Evolutionary conservation across 106 monocot genomes (phyloP).

Genomic region (Acanthochlamys bracteata): DNA sequence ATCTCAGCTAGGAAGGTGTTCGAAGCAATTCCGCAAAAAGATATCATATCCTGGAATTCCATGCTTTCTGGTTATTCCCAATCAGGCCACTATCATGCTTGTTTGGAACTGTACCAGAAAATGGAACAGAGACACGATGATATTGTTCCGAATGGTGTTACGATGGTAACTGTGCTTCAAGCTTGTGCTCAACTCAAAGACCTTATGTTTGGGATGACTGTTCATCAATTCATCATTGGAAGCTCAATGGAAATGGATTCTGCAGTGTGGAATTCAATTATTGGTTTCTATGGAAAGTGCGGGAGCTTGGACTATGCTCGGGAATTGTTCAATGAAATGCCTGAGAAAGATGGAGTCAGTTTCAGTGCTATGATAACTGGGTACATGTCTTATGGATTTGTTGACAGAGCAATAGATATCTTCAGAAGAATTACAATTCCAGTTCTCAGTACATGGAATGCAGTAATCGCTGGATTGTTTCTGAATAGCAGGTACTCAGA

Average conservation of each 20-base stretch:
- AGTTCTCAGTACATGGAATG: slow-evolving; percentile 33
- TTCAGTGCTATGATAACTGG: slow-evolving; percentile 35
- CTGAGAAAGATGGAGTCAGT: slow-evolving; percentile 26
- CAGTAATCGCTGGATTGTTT: slow-evolving; percentile 25
- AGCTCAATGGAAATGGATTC: slow-evolving; percentile 17
- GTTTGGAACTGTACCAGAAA: slow-evolving; percentile 20
- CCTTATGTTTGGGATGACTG: slow-evolving; percentile 18
- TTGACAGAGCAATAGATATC: slow-evolving; percentile 20
- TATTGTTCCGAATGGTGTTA: slow-evolving; percentile 25
- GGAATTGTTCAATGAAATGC: slow-evolving; percentile 22
- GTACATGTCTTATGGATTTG: slow-evolving; percentile 40
- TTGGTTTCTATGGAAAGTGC: slow-evolving; percentile 34
- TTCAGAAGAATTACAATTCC: slow-evolving; percentile 13
- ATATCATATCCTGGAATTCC: slow-evolving; percentile 45
- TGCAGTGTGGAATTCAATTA: slow-evolving; percentile 26
- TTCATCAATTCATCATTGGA: slow-evolving; percentile 21
- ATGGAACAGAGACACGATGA: slow-evolving; percentile 10
- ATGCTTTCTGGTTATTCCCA: slow-evolving; percentile 29
- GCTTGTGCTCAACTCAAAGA: slow-evolving; percentile 34
- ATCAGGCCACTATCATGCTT: slow-evolving; percentile 16
- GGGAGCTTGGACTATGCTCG: slow-evolving; percentile 34
- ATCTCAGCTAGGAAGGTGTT: slow-evolving; percentile 23
- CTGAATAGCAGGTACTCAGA: slow-evolving; percentile 21
- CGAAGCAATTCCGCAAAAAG: slow-evolving; percentile 19
- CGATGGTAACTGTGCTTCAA: slow-evolving; percentile 22